phyloP scores from a whole-genome alignment of 345 rosid species.

The Clausena lansium region DNA sequence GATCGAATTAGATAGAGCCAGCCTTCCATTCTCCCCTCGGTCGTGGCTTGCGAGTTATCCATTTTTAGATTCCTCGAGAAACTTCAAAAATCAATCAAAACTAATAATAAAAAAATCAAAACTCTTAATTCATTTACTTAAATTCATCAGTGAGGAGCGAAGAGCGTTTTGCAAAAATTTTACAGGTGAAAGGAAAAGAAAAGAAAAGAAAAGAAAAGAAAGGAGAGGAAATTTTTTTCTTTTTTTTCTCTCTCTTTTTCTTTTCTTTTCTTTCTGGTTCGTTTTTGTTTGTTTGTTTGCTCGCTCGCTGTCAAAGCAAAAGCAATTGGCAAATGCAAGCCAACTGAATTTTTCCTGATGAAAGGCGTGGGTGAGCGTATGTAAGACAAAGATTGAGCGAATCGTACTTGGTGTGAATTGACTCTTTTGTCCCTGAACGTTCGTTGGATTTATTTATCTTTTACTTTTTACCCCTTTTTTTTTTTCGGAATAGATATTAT shows the following conservation, averaged over 20 bases:
- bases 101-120: no score
- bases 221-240: no score
- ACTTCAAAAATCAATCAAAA: neutral
- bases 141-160: neutral
- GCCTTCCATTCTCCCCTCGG: constrained; percentile 71
- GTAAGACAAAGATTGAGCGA: constrained; percentile 33
- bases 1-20: constrained; percentile 80
- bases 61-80: constrained; percentile 16
- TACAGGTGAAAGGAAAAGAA: neutral
- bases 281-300: neutral
- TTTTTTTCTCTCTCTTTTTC: neutral
- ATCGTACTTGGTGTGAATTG: neutral
- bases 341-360: constrained; percentile 1
- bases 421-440: constrained; percentile 17
- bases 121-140: neutral
- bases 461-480: neutral
- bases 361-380: neutral
- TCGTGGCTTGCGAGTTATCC: constrained; percentile 37
- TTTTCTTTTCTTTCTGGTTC: neutral
- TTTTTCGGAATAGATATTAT: neutral
- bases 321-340: neutral
- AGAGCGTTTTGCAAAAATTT: neutral
- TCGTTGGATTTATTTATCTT: no score
- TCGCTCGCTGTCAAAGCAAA: constrained; percentile 6
- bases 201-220: neutral